These are phyloP conservation scores for Austroboletus festivus DNA, from an alignment of 768 basidiomycete genomes.

Conservation along the genomic window DNA sequence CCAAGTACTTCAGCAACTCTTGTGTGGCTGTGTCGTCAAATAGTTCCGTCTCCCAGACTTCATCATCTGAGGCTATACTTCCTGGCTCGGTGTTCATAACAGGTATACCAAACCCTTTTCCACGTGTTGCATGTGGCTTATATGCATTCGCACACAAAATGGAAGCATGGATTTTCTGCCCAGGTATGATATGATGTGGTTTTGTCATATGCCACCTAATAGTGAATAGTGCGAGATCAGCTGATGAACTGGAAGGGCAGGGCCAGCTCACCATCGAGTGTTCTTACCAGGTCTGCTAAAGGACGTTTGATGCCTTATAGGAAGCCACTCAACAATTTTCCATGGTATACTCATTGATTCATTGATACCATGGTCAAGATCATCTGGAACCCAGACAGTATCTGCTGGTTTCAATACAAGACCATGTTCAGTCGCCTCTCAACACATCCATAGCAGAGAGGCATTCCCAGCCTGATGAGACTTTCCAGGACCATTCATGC, in stretches of 20 bases:
- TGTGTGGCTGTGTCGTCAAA: conserved; percentile 20
- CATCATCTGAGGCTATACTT: conserved; percentile 1
- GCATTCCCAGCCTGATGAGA: conserved; percentile 24
- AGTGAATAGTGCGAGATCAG: conserved; percentile 1
- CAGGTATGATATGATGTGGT: conserved; percentile 27
- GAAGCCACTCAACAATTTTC: conserved; percentile 16
- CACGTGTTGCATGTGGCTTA: conserved; percentile 15
- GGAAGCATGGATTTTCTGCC: conserved; percentile 27
- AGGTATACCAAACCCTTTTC: conserved; percentile 25
- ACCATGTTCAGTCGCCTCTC: conserved; percentile 26
- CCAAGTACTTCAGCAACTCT: conserved; percentile 11
- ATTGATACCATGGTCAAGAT: conserved; percentile 19
- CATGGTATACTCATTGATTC: conserved; percentile 18
- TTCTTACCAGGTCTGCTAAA: conserved; percentile 17
- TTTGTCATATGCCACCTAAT: conserved; percentile 14
- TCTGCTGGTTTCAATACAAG: conserved; percentile 26
- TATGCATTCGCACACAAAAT: conserved; percentile 22
- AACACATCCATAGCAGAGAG: conserved; percentile 35
- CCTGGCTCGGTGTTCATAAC: not conserved
- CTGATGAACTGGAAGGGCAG: not conserved
- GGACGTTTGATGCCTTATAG: conserved; percentile 23
- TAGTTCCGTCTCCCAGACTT: conserved; percentile 20
- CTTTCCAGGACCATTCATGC: conserved; percentile 20
- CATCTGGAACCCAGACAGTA: conserved; percentile 27
- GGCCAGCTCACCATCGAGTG: conserved; percentile 16